Evolutionary conservation across 2,329 filamentous ascomycete species (phyloP), one percentile per base, ranked within the genome.

Genomic region (Hypoxylon sp.): DNA sequence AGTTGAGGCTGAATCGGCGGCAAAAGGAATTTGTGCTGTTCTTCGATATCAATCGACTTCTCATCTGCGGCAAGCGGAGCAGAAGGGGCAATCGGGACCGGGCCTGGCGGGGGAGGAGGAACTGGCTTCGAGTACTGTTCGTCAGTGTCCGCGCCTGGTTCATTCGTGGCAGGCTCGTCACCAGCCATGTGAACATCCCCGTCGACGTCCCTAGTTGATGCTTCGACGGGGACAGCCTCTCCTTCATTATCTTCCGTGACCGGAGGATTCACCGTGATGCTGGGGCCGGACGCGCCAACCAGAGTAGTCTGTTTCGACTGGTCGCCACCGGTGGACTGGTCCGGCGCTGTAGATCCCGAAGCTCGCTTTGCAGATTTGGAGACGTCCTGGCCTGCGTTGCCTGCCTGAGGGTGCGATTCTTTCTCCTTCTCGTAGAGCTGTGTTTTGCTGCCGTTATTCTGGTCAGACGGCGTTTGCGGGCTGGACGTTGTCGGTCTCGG

Each of bases 1-100:
- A 95, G 86, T 67, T 91, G 88, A 21, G 91, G 88, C 35, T 87
- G 82, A 65, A 94, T 84, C 0, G 93, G 88, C n/a, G 92, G 92
- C 51, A 99, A 79, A 29, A 99, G 81, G 77, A 84, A 91, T 69
- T 88, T 87, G 64, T 85, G 85, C 46, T 81, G 77, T 75, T 77
- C 77, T 20, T 77, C 77, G 6, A 76, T 74, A 45, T 83, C 81
- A 48, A 81, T 72, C 59, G 76, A 64, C 65, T 74, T 71, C 55
- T 75, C 73, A 27, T 79, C 75, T 51, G 79, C 73, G 53, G 70
- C 72, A 21, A 72, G 65, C 3, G 76, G 69, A 27, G 70, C 63
- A 37, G 67, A 68, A 18, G 70, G 65, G 20, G 66, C 64, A 21
- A 74, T 70, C 6, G 80, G 77, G 21, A 76, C 71, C 6, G 80